Base-by-base conservation (phyloP, 2,329 filamentous ascomycete genomes). In the Paracamarosporium sp. region DNA sequence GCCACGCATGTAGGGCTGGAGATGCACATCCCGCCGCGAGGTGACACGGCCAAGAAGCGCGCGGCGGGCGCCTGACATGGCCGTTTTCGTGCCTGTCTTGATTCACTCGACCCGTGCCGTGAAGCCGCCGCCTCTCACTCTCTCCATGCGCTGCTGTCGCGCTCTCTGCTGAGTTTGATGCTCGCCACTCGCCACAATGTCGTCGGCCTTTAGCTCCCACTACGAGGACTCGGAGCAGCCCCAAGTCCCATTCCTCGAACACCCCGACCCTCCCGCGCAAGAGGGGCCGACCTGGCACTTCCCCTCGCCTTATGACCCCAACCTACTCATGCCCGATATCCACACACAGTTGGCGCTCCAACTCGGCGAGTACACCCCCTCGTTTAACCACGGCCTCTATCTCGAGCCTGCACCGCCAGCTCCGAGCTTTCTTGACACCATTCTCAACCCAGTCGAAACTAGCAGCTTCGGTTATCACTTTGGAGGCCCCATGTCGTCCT, bases 371-470 rank as follows among this genome's bases (percentile, higher is more conserved):
- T 20, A 9, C 54, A 36, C 59, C 50, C 41, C 57, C 41, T 53
- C 50, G 47, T 63, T 64, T 28, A 25, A 63, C 55, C 66, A 31
- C 57, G 22, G 22, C 36, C 30, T 25, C 63, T 35, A 53, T 67
- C 27, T 56, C 48, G n/a, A n/a, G 2, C 33, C 47, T 7, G 12
- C 67, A 7, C 60, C 66, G 1, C 58, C 59, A n/a, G 25, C 27
- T 1, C 35, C 57, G 25, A 62, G 50, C 64, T 72, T 70, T 63
- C 66, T 73, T 55, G 66, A 71, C 61, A 63, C 60, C 59, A 68
- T 73, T 48, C 67, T 75, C 57, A 71, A 74, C 53, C 63, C 66
- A 12, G 46, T 65, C 41, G 59, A 65, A 36, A 50, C 62, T 22
- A 47, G 59, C 55, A 50, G 53, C 44, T 62, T 51, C 56, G 31